A percentile compares a stretch with the other conserved stretches of the same genome.
Evolutionary conservation across 805 yeast species (phyloP).

Genomic region (Lipomyces chichibuensis): DNA sequence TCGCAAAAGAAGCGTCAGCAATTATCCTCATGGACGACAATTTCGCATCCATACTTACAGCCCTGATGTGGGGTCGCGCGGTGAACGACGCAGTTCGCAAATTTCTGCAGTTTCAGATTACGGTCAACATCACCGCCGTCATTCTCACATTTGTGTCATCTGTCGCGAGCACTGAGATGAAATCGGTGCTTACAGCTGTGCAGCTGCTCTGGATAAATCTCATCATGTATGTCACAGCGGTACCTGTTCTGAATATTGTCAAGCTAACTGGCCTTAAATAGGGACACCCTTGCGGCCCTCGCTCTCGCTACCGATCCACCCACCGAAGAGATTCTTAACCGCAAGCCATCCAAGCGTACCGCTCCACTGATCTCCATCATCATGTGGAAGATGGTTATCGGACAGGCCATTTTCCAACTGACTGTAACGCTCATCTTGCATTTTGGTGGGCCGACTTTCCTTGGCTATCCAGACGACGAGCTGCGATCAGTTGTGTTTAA

Average conservation of each 20-base stretch:
- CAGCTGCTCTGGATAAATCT: constrained; percentile 95
- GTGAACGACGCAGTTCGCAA: constrained; percentile 93
- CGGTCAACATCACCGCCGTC: constrained; percentile 96
- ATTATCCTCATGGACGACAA: constrained; percentile 90
- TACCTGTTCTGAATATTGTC: background rate
- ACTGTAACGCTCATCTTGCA: constrained; percentile 75
- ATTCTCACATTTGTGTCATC: constrained; percentile 89
- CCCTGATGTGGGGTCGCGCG: constrained; percentile 97
- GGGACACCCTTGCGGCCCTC: constrained; percentile 70
- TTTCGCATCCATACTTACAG: constrained; percentile 89
- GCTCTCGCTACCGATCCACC: constrained; percentile 98
- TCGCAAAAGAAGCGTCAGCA: constrained; percentile 95
- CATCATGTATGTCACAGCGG: constrained; percentile 46
- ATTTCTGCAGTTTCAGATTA: constrained; percentile 91
- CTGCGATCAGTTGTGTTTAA: constrained; percentile 86
- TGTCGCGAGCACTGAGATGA: constrained; percentile 76
- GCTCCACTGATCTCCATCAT: constrained; percentile 79
- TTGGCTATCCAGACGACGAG: constrained; percentile 58
- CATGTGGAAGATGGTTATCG: constrained; percentile 97
- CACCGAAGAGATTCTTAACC: constrained; percentile 70
- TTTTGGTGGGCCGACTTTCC: constrained; percentile 69
- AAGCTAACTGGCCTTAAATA: background rate
- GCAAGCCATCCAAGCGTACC: constrained; percentile 80
- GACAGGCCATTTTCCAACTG: constrained; percentile 79
- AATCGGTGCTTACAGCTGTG: constrained; percentile 91